phyloP scores from a whole-genome alignment of 73 alveolate species.

The Paramecium sonneborni region DNA sequence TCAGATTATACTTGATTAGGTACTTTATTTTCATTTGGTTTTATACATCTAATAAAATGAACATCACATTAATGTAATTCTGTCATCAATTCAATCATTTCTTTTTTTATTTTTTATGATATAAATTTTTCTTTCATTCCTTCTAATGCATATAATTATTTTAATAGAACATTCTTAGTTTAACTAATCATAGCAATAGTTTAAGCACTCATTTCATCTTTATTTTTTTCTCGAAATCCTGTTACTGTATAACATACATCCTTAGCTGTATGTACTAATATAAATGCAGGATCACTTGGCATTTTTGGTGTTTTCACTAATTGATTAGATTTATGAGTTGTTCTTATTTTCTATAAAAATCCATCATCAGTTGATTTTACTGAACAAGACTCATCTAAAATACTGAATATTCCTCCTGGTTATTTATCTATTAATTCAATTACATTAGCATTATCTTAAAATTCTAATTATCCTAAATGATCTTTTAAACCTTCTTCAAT shows the following conservation, averaged over 20 bases:
- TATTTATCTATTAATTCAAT: constrained; percentile 52
- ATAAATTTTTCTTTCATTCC: constrained; percentile 75
- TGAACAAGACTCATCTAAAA: constrained; percentile 58
- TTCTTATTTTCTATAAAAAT: constrained; percentile 29
- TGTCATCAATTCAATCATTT: constrained; percentile 90
- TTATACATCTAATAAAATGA: constrained; percentile 93
- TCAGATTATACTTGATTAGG: constrained; percentile 70
- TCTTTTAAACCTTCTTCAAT: constrained; percentile 71
- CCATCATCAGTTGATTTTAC: constrained; percentile 53
- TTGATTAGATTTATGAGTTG: constrained; percentile 47
- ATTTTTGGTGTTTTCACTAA: constrained; percentile 50
- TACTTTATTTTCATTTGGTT: constrained; percentile 91
- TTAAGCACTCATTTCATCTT: constrained; percentile 74
- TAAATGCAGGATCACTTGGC: constrained; percentile 70
- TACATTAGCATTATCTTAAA: constrained; percentile 58
- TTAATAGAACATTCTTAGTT: constrained; percentile 34
- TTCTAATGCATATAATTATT: constrained; percentile 70
- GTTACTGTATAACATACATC: constrained; percentile 84
- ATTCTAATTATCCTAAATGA: constrained; percentile 30
- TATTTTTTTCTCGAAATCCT: constrained; percentile 90
- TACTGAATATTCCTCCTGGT: constrained; percentile 59
- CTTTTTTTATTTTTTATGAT: constrained; percentile 71
- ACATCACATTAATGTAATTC: constrained; percentile 84
- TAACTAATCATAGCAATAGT: neutral
- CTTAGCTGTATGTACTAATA: constrained; percentile 88